Evolutionary conservation across 495 filamentous ascomycete species (phyloP), one percentile per base, ranked within the genome.

Genomic region (Pyrenula aspistea): DNA sequence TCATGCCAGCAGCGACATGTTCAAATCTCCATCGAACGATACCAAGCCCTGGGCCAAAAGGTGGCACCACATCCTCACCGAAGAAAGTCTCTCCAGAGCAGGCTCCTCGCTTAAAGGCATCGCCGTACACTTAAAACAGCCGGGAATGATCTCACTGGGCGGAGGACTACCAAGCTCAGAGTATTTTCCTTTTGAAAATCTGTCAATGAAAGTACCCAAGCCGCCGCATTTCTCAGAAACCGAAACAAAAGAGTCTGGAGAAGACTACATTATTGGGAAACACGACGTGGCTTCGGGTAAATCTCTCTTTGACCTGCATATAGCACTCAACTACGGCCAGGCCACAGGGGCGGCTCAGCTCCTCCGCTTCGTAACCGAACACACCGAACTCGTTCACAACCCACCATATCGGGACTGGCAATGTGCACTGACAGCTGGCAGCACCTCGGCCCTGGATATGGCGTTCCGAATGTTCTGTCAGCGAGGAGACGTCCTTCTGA

Each of bases 291-390:
- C 77, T 10, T 72, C 83, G 24, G 84, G 78, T 22, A 83, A 78
- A 54, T 79, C 82, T 57, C 65, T 80, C 19, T 90, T 81, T 63
- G 81, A 96, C 67, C 80, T 96, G 53, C 76, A 83, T 55, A 86
- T 91, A 60, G 83, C 86, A 24, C 78, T 94, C 63, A 96, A 97
- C 71, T 98, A 98, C 68, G 87, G 84, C 2, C 88, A 95, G 68
- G 84, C 89, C 15, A 81, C 81, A 12, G 93, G 93, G 23, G 80
- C 89, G 25, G 86, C 91, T 1, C 93, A 96, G 70, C 66, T 98
- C 62, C 73, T 94, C 25, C 79, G 93, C 36, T 98, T 87, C 66
- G 76, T 95, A 48, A 94, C 89, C 0, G 62, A 64, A 24, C 62
- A 62, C 55, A 58, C 53, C 24, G 55, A 83, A 71, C 76, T 91